phyloP scores from a whole-genome alignment of 805 yeast genomes.

The Pichia pseudocactophila region DNA sequence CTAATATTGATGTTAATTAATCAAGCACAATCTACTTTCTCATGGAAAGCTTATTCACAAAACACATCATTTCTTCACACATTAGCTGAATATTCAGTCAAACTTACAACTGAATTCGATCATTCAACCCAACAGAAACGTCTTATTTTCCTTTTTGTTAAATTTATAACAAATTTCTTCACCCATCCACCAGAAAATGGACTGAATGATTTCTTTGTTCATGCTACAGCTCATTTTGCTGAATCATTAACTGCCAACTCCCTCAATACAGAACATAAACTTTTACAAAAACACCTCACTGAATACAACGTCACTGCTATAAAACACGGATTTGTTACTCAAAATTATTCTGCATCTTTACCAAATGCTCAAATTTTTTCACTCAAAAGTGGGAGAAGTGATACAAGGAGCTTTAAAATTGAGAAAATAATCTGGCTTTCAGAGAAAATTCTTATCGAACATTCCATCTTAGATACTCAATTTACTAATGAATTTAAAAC shows the following conservation, averaged over 20 bases:
- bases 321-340: conserved; percentile 3
- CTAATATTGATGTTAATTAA: conserved; percentile 21
- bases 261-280: neutral
- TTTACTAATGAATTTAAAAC: conserved; percentile 23
- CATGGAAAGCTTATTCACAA: conserved; percentile 16
- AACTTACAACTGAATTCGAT: neutral
- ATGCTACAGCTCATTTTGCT: conserved; percentile 12
- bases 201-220: conserved; percentile 14
- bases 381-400: conserved; percentile 5
- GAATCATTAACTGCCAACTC: conserved; percentile 6
- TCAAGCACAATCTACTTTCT: conserved; percentile 18
- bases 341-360: neutral
- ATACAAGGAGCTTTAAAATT: conserved; percentile 16
- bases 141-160: conserved; percentile 17
- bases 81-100: conserved; percentile 12
- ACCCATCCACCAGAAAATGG: conserved; percentile 6
- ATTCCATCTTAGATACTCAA: conserved; percentile 17
- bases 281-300: neutral
- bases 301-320: conserved; percentile 3
- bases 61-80: conserved; percentile 13
- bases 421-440: conserved; percentile 27
- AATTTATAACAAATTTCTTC: conserved; percentile 17
- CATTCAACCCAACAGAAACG: conserved; percentile 8
- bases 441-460: conserved; percentile 22
- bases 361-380: neutral